phyloP scores from a whole-genome alignment of 495 filamentous ascomycete species.

The Aspergillus bertholletiae region DNA sequence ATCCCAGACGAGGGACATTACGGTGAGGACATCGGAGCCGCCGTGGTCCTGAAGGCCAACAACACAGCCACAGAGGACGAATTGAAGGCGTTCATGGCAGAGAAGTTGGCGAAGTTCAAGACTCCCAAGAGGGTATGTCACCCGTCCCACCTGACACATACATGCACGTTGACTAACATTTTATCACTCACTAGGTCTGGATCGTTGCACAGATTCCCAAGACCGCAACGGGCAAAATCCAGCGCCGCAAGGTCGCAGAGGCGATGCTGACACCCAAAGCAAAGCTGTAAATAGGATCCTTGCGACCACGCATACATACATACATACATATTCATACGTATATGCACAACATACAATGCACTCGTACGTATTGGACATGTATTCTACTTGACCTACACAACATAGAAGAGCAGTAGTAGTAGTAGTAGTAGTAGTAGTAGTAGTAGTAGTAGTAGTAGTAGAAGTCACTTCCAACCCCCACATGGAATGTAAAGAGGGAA shows the following conservation, averaged over 20 bases:
- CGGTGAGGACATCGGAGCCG: slow-evolving; percentile 77
- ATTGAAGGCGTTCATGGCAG: slow-evolving; percentile 61
- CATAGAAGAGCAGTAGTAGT: too few species aligned
- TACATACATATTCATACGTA: neutral
- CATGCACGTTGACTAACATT: neutral
- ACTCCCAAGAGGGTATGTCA: slow-evolving; percentile 70
- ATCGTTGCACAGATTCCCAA: slow-evolving; percentile 80
- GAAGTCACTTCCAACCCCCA: too few species aligned
- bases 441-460: too few species aligned
- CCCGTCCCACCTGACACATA: neutral
- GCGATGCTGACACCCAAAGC: slow-evolving; percentile 60
- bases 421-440: too few species aligned
- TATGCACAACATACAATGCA: too few species aligned
- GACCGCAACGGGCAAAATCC: slow-evolving; percentile 87
- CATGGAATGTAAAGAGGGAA: too few species aligned
- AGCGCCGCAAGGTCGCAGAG: slow-evolving; percentile 75
- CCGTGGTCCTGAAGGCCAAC: slow-evolving; percentile 68
- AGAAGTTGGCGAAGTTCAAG: slow-evolving; percentile 76
- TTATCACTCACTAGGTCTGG: slow-evolving; percentile 51
- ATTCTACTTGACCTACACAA: too few species aligned
- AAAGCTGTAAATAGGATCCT: slow-evolving; percentile 25
- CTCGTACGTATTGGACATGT: too few species aligned
- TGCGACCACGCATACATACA: neutral
- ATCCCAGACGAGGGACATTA: slow-evolving; percentile 52
- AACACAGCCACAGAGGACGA: slow-evolving; percentile 49